Conservation (phyloP, 148 eudicot species). For the Vaccinium macrocarpon region DNA sequence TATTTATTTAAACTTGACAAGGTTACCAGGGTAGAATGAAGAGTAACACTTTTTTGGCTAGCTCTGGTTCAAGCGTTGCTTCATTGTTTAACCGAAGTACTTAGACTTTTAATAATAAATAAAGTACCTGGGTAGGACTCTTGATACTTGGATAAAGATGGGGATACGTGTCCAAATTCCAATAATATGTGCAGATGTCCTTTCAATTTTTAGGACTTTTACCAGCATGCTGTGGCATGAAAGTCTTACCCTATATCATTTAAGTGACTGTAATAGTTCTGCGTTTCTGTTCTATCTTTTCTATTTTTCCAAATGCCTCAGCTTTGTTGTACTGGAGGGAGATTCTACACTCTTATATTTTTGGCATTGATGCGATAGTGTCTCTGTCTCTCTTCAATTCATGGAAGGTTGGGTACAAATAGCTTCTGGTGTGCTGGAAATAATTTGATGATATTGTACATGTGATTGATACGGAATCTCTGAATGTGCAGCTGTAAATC, state of each 20-base stretch:
- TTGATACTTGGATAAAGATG: neutral
- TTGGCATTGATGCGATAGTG: neutral
- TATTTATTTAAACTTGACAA: neutral
- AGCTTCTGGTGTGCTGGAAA: neutral
- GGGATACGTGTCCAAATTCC: neutral
- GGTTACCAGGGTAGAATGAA: neutral
- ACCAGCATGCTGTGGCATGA: neutral
- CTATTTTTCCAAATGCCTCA: neutral
- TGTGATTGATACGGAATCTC: neutral
- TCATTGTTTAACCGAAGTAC: neutral
- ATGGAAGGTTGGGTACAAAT: neutral
- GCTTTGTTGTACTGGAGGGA: neutral
- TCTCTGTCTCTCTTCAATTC: neutral
- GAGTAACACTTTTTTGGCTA: neutral
- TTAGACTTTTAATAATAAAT: neutral
- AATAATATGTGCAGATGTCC: neutral
- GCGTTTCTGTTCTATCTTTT: neutral
- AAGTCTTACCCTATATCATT: neutral
- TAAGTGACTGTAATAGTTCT: neutral
- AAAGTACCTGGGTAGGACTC: neutral
- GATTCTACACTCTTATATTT: neutral
- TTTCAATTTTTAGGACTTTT: neutral
- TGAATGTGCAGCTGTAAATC: slow-evolving; percentile 66
- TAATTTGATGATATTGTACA: slow-evolving; percentile 1
- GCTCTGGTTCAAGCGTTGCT: neutral